phyloP scores from a whole-genome alignment of 2,329 filamentous ascomycete genomes.

The Rhynchosporium graminicola region DNA sequence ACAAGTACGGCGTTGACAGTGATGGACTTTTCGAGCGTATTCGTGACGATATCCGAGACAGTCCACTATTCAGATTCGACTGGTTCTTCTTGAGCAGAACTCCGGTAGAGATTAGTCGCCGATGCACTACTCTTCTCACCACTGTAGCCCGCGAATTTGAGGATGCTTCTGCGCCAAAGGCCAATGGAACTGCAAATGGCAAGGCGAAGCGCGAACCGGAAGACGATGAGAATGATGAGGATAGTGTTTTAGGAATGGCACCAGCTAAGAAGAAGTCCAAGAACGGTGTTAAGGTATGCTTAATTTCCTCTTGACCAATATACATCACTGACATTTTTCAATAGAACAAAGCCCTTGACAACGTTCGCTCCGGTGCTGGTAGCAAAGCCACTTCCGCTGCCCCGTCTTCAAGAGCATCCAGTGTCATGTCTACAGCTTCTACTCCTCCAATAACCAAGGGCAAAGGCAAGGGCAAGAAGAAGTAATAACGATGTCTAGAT shows the following conservation, averaged over 20 bases:
- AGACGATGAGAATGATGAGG: conserved; percentile 83
- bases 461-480: conserved; percentile 54
- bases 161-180: conserved; percentile 53
- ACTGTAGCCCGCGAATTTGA: conserved; percentile 96
- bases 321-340: conserved; percentile 23
- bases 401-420: conserved; percentile 77
- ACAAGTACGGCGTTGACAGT: conserved; percentile 88
- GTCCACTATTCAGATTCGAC: conserved; percentile 93
- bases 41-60: conserved; percentile 94
- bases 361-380: conserved; percentile 69
- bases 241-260: conserved; percentile 74
- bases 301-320: background rate
- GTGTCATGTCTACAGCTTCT: conserved; percentile 76
- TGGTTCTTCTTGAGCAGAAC: conserved; percentile 99
- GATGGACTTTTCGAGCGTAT: conserved; percentile 91
- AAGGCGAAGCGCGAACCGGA: conserved; percentile 73
- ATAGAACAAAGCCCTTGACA: conserved; percentile 92
- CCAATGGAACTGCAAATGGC: conserved; percentile 61
- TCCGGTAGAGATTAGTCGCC: conserved; percentile 85
- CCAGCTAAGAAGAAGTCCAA: conserved; percentile 96
- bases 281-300: conserved; percentile 70
- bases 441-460: conserved; percentile 44
- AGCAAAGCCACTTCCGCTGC: conserved; percentile 75
- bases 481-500: conserved; percentile 24
- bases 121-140: conserved; percentile 91